These are phyloP conservation scores for Inga oerstediana DNA, from an alignment of 306 rosid genomes.

Conservation along the genomic window DNA sequence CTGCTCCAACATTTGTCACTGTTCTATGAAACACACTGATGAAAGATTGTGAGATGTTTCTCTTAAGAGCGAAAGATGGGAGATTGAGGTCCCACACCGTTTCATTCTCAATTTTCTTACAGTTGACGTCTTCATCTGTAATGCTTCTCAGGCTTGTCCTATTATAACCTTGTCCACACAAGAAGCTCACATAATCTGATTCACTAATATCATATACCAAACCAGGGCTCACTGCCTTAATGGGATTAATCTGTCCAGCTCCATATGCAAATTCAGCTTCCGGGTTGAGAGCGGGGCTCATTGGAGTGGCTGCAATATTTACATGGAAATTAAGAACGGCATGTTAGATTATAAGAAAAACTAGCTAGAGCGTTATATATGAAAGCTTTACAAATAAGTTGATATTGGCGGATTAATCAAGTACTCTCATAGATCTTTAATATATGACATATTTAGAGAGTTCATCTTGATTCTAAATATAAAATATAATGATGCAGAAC, in stretches of 20 bases:
- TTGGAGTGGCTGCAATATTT: neutral
- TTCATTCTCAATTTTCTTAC: neutral
- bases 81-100: constrained; percentile 35
- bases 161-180: constrained; percentile 44
- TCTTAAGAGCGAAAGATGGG: constrained; percentile 35
- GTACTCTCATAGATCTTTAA: no score
- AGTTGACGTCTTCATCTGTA: neutral
- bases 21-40: neutral
- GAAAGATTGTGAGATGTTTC: neutral
- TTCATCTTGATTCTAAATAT: no score
- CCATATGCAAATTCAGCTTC: constrained; percentile 35
- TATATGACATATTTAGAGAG: no score
- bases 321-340: constrained; percentile 23
- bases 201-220: neutral
- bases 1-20: neutral
- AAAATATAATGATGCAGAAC: no score
- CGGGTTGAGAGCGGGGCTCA: constrained; percentile 21
- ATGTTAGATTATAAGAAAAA: no score
- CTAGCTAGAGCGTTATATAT: no score
- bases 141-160: neutral
- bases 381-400: neutral
- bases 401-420: neutral
- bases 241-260: constrained; percentile 42
- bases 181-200: constrained; percentile 33
- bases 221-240: constrained; percentile 36